phyloP scores from a whole-genome alignment of 2,329 filamentous ascomycete genomes.

The Trichoderma sp. region DNA sequence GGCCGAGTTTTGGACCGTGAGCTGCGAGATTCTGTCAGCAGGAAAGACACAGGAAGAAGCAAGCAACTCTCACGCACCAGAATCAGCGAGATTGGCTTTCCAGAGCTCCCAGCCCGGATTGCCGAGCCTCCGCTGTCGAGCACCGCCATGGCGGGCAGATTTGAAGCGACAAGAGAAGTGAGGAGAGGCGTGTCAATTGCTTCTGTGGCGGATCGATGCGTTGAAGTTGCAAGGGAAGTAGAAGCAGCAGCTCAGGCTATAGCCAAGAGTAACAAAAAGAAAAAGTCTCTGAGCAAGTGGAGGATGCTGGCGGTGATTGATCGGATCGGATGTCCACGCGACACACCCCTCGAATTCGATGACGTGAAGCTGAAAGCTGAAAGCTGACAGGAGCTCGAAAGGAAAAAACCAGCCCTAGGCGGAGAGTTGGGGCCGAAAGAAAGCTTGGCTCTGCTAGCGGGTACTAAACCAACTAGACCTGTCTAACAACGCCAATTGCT shows the following conservation, averaged over 20 bases:
- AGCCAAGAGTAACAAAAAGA: neutral
- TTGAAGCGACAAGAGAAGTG: neutral
- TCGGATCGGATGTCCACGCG: neutral
- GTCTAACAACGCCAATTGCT: neutral
- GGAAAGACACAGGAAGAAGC: neutral
- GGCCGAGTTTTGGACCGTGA: slow-evolving; percentile 75
- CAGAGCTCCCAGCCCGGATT: slow-evolving; percentile 29
- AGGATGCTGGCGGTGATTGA: neutral
- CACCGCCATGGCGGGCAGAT: slow-evolving; percentile 32
- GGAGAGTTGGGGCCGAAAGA: neutral
- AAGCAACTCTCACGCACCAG: slow-evolving; percentile 35
- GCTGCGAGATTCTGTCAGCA: slow-evolving; percentile 49
- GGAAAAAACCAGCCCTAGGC: neutral
- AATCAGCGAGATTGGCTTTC: slow-evolving; percentile 35
- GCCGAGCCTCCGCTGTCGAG: slow-evolving; percentile 26
- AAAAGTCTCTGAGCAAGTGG: neutral
- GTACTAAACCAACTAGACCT: neutral
- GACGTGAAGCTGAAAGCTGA: neutral
- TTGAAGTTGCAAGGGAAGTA: neutral
- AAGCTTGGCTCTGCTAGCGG: slow-evolving; percentile 2
- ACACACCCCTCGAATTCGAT: neutral
- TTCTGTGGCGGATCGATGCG: neutral
- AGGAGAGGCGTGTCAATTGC: neutral
- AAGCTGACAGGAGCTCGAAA: neutral
- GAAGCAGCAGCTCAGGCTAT: neutral